phyloP scores from a whole-genome alignment of 345 rosid species.

The Bretschneidera sinensis region DNA sequence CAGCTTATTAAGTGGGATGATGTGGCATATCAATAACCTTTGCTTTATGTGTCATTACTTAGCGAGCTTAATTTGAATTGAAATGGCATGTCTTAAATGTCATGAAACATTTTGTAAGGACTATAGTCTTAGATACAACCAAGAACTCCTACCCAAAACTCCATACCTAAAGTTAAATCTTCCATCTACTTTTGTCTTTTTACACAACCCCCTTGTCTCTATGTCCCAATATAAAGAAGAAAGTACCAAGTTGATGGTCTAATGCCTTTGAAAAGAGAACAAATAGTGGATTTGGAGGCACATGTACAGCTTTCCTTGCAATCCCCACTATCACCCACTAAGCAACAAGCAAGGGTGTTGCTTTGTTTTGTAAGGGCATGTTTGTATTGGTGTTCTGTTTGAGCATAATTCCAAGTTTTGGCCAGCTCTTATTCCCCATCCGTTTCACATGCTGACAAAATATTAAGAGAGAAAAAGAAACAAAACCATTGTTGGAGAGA shows the following conservation, averaged over 20 bases:
- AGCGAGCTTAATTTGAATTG: no score
- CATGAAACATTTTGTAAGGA: no score
- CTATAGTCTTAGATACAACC: conserved; percentile 6
- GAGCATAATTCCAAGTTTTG: conserved; percentile 32
- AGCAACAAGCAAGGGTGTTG: conserved; percentile 39
- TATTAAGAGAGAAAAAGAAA: neutral
- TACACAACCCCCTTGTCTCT: conserved; percentile 15
- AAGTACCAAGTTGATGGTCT: no score
- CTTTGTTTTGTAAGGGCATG: conserved; percentile 51
- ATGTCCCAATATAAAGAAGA: conserved; percentile 25
- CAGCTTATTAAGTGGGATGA: neutral
- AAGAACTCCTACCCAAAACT: conserved; percentile 15
- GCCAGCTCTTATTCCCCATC: conserved; percentile 54
- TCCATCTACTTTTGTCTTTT: conserved; percentile 18
- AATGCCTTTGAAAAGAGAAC: conserved; percentile 21
- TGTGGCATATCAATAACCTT: conserved; percentile 5
- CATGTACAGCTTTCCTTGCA: conserved; percentile 26
- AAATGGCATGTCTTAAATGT: neutral
- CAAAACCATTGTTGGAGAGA: neutral
- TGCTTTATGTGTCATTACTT: neutral
- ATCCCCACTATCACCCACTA: conserved; percentile 45
- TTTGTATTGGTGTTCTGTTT: conserved; percentile 27
- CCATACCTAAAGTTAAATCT: conserved; percentile 20
- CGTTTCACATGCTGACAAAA: conserved; percentile 24
- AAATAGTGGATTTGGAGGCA: conserved; percentile 38